Evolutionary conservation across 1,284 basidiomycete species (phyloP).

Genomic region (Fomitopsis pinicola): DNA sequence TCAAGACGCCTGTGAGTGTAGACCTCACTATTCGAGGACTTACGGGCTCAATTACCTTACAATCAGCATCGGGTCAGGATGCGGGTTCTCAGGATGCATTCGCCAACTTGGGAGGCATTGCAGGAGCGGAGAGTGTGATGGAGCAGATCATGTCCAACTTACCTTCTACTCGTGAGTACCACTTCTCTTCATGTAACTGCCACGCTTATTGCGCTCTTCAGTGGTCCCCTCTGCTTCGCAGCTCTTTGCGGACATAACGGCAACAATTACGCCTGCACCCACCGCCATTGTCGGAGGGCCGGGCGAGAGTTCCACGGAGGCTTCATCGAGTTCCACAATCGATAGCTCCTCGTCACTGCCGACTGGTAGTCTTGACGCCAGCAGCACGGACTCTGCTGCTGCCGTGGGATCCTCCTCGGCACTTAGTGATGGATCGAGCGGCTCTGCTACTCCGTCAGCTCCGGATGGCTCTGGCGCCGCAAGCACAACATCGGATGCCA

Average conservation of each 20-base stretch:
- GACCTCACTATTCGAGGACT: too few species aligned
- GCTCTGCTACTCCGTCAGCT: background rate
- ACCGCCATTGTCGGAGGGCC: background rate
- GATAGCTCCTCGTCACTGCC: background rate
- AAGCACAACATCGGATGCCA: background rate
- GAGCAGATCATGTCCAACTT: slow-evolving; percentile 1
- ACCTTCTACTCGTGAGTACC: slow-evolving; percentile 1
- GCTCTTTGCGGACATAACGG: background rate
- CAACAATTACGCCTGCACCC: background rate
- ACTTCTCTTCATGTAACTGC: background rate
- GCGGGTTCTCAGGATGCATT: background rate
- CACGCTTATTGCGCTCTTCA: background rate
- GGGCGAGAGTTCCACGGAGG: background rate
- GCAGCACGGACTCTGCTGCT: background rate
- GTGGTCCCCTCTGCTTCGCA: slow-evolving; percentile 1
- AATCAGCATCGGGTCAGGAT: background rate
- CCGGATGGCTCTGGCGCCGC: background rate
- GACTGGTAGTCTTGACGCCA: background rate
- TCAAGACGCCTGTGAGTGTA: background rate
- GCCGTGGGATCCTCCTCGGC: background rate
- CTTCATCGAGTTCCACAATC: background rate
- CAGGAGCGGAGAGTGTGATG: background rate
- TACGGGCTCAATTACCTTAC: too few species aligned
- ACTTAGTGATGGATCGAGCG: background rate
- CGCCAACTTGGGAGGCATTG: background rate